Conservation (phyloP, 108 stramenopile genomes). For the Stephanodiscus minutulus region DNA sequence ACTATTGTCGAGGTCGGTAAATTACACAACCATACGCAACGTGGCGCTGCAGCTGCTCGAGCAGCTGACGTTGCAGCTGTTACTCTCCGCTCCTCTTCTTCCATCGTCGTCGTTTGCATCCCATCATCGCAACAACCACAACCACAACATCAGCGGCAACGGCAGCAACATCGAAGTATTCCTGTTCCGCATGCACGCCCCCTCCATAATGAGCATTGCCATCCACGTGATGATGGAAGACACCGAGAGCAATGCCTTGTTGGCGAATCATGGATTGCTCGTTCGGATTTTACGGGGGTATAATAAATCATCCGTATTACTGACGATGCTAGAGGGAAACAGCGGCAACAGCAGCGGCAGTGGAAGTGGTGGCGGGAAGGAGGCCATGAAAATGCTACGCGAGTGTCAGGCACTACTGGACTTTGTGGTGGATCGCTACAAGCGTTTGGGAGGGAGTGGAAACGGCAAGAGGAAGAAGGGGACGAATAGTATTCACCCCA, state of each 20-base stretch:
- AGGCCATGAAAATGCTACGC: slow-evolving; percentile 1
- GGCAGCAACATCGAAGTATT: background rate
- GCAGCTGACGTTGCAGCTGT: slow-evolving; percentile 2
- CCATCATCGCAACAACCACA: background rate
- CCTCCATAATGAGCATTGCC: slow-evolving; percentile 1
- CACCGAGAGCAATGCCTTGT: background rate
- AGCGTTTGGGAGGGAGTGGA: slow-evolving; percentile 9
- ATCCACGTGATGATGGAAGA: slow-evolving; percentile 11
- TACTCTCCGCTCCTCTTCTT: background rate
- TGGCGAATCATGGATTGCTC: slow-evolving; percentile 9
- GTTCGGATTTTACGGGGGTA: slow-evolving; percentile 7
- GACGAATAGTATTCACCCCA: background rate
- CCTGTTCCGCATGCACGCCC: slow-evolving; percentile 1
- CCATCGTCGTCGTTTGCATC: background rate
- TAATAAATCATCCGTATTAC: background rate
- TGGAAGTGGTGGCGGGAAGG: background rate
- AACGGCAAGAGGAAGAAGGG: slow-evolving; percentile 3
- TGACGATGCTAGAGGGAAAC: background rate
- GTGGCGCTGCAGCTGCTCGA: slow-evolving; percentile 4
- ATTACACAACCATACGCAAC: slow-evolving; percentile 1
- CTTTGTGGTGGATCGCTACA: slow-evolving; percentile 26
- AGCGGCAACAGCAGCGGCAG: background rate
- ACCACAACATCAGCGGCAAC: background rate
- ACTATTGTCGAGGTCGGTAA: background rate
- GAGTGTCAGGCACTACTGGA: slow-evolving; percentile 30